Base-by-base conservation (phyloP, 2,329 filamentous ascomycete genomes). In the Epichloe sibirici region DNA sequence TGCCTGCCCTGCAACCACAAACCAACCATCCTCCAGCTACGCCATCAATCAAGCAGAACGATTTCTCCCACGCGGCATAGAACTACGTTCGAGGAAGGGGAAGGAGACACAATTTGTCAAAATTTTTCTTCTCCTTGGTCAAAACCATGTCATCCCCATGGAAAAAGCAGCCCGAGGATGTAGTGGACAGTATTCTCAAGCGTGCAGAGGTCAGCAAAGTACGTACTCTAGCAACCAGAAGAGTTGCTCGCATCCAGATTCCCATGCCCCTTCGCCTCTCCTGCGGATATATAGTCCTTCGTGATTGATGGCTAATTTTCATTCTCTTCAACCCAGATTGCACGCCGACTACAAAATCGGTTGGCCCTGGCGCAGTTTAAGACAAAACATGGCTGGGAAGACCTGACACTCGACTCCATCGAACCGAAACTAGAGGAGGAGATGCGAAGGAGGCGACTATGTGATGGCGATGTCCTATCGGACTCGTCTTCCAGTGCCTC, bases 291-390 rank as follows among this genome's bases (percentile, higher is more conserved):
- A 3, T 9, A 6, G 8, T 21, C 23, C 21, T 44, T 23, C 35
- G 13, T 28, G 13, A 38, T 28, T 11, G 3, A 12, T 42, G 23
- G 15, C 50, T 51, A 40, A 51, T 25, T 6, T 21, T 45, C 23
- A 8, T 45, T 46, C 23, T 7, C 23, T 12, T n/a, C 34, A n/a
- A 12, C 25, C 15, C 48, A 97, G 93, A 95, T 98, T 74, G 93
- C 90, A 62, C 80, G 91, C 66, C 87, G 86, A 64, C 77, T 98
- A 52, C 90, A 97, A 72, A 90, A 95, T 74, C 88, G 91, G 57
- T 82, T 98, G 55, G 91, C 93, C 54, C 82, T 97, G 58, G 93
- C 93, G 66, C 93, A 94, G 70, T 93, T 96, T 79, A 97, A 97
- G 74, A 90, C 93, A 60, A 90, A 94, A 71, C 86, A 95, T 73